Base-by-base conservation (phyloP, 2,329 filamentous ascomycete species). In the Alternaria consortialis region DNA sequence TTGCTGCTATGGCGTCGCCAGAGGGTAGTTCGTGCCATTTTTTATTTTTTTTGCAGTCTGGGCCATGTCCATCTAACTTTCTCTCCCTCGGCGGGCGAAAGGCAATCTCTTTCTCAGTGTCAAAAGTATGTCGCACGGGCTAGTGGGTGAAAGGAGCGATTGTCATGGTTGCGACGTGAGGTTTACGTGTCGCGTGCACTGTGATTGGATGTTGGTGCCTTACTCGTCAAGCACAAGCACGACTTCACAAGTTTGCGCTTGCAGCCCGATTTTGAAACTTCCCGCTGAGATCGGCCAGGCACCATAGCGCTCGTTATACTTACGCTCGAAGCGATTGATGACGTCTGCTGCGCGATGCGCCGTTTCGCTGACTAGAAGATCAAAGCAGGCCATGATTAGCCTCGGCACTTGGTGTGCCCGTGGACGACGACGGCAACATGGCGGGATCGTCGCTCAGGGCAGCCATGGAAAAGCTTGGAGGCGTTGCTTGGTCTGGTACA, bases 311-410 rank as follows among this genome's bases (percentile, higher is more conserved):
- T 62, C 13, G 37, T 69, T 58, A 37, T 75, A 65, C 36, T 69
- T 54, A 56, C 68, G 69, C 58, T 69, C 69, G 56, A 75, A 66
- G 61, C 68, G 60, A 59, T 67, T 69, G 55, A 76, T 73, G 61
- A 71, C 73, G 55, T 64, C 60, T 36, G 66, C 62, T 34, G 71
- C 68, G 48, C 34, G 68, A 29, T 55, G 53, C 13, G 68, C 68
- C 27, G 68, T 65, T 53, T 63, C 56, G 48, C 65, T 60, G 54
- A 71, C 60, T 48, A 72, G 65, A 32, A 67, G 56, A 55, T 70
- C 64, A 25, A 59, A 31, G 51, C n/a, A 50, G 44, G 48, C 34
- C 29, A 44, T 39, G 43, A 51, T 47, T 32, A 58, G 60, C 62
- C 42, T 53, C 58, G 43, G 53, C 43, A 50, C 47, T 40, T 37